phyloP scores from a whole-genome alignment of 208 protist genomes.

The Acanthamoeba quina region DNA sequence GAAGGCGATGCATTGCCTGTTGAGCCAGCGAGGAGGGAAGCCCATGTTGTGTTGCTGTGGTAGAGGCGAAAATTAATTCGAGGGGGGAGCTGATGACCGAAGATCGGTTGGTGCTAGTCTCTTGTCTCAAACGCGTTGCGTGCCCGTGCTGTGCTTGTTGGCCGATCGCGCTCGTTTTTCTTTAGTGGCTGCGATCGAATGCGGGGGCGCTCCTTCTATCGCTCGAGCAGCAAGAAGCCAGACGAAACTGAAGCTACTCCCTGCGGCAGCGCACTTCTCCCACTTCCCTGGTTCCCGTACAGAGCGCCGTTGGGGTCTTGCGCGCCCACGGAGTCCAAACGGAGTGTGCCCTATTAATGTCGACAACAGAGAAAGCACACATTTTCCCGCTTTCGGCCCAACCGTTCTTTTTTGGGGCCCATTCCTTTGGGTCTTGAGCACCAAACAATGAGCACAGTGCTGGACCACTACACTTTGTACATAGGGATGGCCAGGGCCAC shows the following conservation, averaged over 20 bases:
- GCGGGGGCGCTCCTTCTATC: not conserved
- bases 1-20: constrained; percentile 70
- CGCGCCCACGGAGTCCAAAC: constrained; percentile 22
- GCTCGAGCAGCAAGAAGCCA: not conserved
- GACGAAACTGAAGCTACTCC: not conserved
- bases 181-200: not conserved
- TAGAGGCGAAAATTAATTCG: not conserved
- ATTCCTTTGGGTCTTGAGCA: too few species aligned
- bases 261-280: constrained; percentile 13
- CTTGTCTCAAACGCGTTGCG: too few species aligned
- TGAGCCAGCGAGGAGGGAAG: constrained; percentile 51
- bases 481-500: too few species aligned
- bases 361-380: too few species aligned
- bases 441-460: too few species aligned
- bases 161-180: not conserved
- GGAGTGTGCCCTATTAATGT: not conserved
- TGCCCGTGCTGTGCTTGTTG: not conserved
- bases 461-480: too few species aligned
- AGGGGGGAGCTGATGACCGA: not conserved
- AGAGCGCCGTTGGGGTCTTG: not conserved
- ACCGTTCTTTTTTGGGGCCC: too few species aligned
- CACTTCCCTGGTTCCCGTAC: not conserved
- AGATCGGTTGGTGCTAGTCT: too few species aligned
- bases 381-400: not conserved
- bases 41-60: not conserved